Evolutionary conservation across 2,329 filamentous ascomycete species (phyloP).

Genomic region (Arthrobotrys entomopaga): DNA sequence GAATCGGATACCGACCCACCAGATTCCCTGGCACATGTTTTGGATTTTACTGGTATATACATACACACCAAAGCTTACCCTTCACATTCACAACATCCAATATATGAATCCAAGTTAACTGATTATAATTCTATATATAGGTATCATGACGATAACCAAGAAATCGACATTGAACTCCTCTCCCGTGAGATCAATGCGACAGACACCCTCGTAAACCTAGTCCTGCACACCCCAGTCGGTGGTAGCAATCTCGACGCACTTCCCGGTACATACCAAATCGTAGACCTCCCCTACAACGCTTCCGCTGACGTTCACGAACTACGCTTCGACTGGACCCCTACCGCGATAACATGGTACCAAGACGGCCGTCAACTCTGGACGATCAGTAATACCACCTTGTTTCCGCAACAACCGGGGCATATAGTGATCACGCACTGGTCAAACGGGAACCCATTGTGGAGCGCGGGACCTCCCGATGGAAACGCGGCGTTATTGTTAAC

Average conservation of each 20-base stretch:
- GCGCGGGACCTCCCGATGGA: conserved; percentile 72
- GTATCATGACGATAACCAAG: conserved; percentile 78
- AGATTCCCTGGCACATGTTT: conserved; percentile 74
- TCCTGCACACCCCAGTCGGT: conserved; percentile 75
- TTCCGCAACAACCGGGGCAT: conserved; percentile 72
- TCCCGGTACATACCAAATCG: conserved; percentile 68
- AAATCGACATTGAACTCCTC: conserved; percentile 84
- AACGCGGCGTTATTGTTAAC: conserved; percentile 73
- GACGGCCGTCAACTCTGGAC: conserved; percentile 70
- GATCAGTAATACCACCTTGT: conserved; percentile 67
- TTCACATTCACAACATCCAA: conserved; percentile 59
- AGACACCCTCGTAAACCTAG: conserved; percentile 73
- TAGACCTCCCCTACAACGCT: conserved; percentile 74
- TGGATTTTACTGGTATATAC: conserved; percentile 78
- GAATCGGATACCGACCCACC: conserved; percentile 74
- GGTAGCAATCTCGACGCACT: conserved; percentile 72
- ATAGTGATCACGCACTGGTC: conserved; percentile 80
- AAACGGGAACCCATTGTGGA: conserved; percentile 78
- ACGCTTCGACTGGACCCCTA: conserved; percentile 77
- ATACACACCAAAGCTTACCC: too few relatives aligned
- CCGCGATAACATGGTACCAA: conserved; percentile 74
- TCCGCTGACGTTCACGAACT: conserved; percentile 77
- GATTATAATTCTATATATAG: background rate
- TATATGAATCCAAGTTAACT: conserved; percentile 61
- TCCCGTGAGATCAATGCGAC: conserved; percentile 70